Base-by-base conservation (phyloP, 805 yeast genomes). In the Wickerhamomyces strasburgensis region DNA sequence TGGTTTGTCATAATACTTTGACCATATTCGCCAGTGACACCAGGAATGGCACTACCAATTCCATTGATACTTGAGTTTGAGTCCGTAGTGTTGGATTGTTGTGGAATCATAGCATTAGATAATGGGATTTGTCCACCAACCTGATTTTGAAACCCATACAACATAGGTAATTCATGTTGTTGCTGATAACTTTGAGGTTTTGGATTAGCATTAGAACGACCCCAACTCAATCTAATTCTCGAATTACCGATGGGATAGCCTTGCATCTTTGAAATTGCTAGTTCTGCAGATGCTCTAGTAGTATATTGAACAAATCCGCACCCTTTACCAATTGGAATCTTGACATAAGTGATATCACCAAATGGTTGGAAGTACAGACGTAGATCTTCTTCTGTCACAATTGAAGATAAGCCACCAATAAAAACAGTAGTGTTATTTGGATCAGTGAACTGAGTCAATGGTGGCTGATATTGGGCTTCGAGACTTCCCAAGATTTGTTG, bases 251-350 rank as follows among this genome's bases (percentile, higher is more conserved):
- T 80, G 26, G 87, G 86, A 56, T 78, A 85, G 8, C 95, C 95
- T 61, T 88, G 95, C 94, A 88, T 83, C 45, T 80, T 83, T 25
- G 75, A 68, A 44, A 88, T 84, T 9, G 96, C 95, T 37, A 71
- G 71, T 60, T 89, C 96, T 2, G 96, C 96, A 48, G 85, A 78
- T 30, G 78, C 76, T 39, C 95, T 68, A 36, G 80, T 75, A 28
- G 78, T 74, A 57, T 74, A 88, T 59, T 85, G 94, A 37, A 88
- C 87, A 62, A 89, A 87, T 1, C 95, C 96, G 62, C 95, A 86
- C 43, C 84, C 84, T 47, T 64, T 67, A 23, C 64, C 90, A 5
- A 78, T 73, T 5, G 94, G 94, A 35, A 84, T 80, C 55, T 83
- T 83, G 33, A 82, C 84, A 51, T 83, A 85, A 17, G 79, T 80